These are phyloP conservation scores for Colletotrichum chlorophyti DNA, from an alignment of 2,329 filamentous ascomycete genomes.

Conservation along the genomic window DNA sequence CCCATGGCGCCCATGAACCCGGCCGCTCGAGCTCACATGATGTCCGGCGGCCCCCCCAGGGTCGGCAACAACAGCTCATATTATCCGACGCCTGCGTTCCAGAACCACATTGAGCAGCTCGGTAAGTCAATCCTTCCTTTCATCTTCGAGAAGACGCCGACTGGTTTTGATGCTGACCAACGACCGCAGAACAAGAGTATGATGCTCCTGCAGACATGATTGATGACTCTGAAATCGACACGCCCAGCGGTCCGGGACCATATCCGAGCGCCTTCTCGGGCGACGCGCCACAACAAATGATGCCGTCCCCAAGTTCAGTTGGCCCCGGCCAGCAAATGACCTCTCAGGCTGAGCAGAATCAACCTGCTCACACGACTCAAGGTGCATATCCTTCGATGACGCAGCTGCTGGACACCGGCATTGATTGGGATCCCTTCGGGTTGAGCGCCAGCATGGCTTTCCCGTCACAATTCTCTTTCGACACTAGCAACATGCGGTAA, in stretches of 20 bases:
- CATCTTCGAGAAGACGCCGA: constrained; percentile 60
- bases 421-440: constrained; percentile 93
- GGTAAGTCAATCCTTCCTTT: constrained; percentile 73
- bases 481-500: constrained; percentile 62
- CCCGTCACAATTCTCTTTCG: constrained; percentile 81
- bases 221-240: constrained; percentile 79
- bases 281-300: constrained; percentile 48
- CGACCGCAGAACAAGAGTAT: constrained; percentile 94
- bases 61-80: constrained; percentile 59
- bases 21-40: constrained; percentile 42
- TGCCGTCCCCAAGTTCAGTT: constrained; percentile 45
- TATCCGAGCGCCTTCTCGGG: constrained; percentile 66
- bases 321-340: constrained; percentile 44
- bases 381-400: constrained; percentile 68
- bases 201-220: constrained; percentile 89
- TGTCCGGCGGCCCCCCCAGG: constrained; percentile 39
- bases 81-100: constrained; percentile 83
- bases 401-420: constrained; percentile 75
- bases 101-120: constrained; percentile 93
- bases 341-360: constrained; percentile 43
- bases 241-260: constrained; percentile 68
- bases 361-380: constrained; percentile 34
- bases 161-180: too few species aligned
- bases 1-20: constrained; percentile 39
- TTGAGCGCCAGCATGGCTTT: constrained; percentile 96